Base-by-base conservation (phyloP, 495 filamentous ascomycete species). In the Xylaria castorea region DNA sequence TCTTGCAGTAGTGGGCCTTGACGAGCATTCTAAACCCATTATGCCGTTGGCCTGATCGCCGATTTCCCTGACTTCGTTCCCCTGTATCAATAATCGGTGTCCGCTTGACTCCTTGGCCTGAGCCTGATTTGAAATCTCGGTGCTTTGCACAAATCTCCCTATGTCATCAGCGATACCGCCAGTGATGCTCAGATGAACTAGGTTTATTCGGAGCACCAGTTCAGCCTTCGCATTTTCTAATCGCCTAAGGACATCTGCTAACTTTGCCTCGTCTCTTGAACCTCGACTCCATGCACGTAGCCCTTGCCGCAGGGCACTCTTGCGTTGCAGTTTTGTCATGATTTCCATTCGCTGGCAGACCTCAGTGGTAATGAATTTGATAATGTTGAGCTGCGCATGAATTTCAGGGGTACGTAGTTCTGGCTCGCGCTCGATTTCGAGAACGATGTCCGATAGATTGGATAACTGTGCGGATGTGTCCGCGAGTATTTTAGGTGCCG, bases 51-150 rank as follows among this genome's bases (percentile, higher is more conserved):
- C 9, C 6, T 60, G 55, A n/a, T 36, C 32, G 5, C 55, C 55
- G 8, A 18, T 20, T 6, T 20, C 27, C 2, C 1, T 36, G 5
- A 20, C 32, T n/a, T 60, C 55, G 27, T 55, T 55, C 22, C 25
- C 51, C 30, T 60, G 55, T 16, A 60, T 60, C 55, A 60, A n/a
- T n/a, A 60, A 36, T 7, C 27, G 5, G n/a, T 60, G 30, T 60
- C 30, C 55, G 34, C 6, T n/a, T 20, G 30, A 34, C 18, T 20
- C 14, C 30, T 16, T 36, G 14, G 32, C 1, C 18, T 22, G 55
- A 18, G 12, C 12, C 5, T 60, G 30, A 36, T n/a, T 60, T 60
- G 27, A 9, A 60, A 18, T 36, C 8, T 36, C 55, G 14, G 55
- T 6, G 55, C 2, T 30, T 34, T 60, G 55, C 55, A 34, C 27